These are phyloP conservation scores for Chamaecyparis obtusa DNA, from an alignment of 75 land plant species.

Conservation along the genomic window DNA sequence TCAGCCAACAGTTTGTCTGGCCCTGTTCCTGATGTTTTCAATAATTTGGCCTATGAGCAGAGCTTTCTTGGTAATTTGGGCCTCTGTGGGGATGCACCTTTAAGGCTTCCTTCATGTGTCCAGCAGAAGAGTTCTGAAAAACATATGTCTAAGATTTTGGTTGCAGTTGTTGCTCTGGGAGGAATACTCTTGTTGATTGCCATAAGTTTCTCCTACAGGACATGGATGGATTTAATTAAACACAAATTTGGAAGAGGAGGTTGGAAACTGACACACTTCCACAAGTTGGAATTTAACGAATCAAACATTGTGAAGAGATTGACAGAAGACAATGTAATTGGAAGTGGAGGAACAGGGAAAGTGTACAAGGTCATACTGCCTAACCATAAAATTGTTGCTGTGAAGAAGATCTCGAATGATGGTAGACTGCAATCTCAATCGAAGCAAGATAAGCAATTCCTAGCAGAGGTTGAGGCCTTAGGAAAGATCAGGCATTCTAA, in stretches of 20 bases:
- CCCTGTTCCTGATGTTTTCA: slow-evolving; percentile 16
- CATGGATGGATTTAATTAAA: slow-evolving; percentile 9
- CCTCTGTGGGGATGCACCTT: slow-evolving; percentile 3
- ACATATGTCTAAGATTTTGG: background rate
- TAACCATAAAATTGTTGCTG: slow-evolving; percentile 44
- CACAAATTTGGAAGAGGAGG: slow-evolving; percentile 3
- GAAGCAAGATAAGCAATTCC: slow-evolving; percentile 39
- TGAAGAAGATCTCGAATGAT: slow-evolving; percentile 37
- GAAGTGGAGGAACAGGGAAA: slow-evolving; percentile 71
- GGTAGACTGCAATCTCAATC: slow-evolving; percentile 15
- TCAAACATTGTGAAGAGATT: slow-evolving; percentile 33
- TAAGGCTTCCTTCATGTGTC: background rate
- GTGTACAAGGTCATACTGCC: slow-evolving; percentile 49
- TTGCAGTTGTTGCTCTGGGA: slow-evolving; percentile 6
- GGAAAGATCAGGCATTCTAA: slow-evolving; percentile 63
- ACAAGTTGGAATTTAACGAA: slow-evolving; percentile 58
- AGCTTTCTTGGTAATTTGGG: slow-evolving; percentile 47
- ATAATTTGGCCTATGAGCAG: slow-evolving; percentile 19
- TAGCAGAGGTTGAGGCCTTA: slow-evolving; percentile 53
- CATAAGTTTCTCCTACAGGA: background rate
- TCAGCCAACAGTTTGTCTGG: slow-evolving; percentile 46
- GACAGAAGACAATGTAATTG: slow-evolving; percentile 62
- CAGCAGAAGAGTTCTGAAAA: background rate
- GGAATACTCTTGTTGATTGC: slow-evolving; percentile 2
- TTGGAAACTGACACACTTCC: slow-evolving; percentile 88